A percentile compares a stretch with the other conserved stretches of the same genome.
These are phyloP conservation scores for Coelastrella sp. DNA, from an alignment of 139 green algal species.

Conservation along the genomic window DNA sequence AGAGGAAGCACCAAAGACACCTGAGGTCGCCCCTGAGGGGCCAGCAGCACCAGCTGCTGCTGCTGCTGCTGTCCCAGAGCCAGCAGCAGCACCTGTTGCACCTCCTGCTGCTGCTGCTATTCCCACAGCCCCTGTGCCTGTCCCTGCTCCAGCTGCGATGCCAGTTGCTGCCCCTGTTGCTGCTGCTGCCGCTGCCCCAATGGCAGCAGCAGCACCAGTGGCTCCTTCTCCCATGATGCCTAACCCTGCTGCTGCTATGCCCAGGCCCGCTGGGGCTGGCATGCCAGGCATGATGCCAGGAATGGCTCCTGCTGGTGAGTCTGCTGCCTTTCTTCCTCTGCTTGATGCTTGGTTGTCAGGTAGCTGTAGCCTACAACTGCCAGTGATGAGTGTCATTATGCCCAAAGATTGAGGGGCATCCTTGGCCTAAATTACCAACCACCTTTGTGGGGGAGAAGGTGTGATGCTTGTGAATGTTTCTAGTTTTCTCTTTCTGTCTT, in stretches of 20 bases:
- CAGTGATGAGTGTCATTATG: too few relatives aligned
- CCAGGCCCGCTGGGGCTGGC: not conserved
- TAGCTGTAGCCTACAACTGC: too few relatives aligned
- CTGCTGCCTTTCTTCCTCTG: not conserved
- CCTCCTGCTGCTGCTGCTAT: not conserved
- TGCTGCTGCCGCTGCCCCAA: not conserved
- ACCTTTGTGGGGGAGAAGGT: too few relatives aligned
- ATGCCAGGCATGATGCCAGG: slow-evolving; percentile 9
- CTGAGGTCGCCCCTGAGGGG: too few relatives aligned
- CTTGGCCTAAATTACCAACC: too few relatives aligned
- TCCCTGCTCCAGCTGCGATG: not conserved
- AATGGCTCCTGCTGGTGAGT: not conserved
- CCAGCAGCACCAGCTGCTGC: not conserved
- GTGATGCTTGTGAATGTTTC: too few relatives aligned
- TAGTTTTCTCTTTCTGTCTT: too few relatives aligned
- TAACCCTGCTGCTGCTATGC: not conserved
- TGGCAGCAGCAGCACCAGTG: not conserved
- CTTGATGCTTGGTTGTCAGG: too few relatives aligned
- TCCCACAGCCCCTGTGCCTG: not conserved
- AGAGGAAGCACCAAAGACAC: not conserved
- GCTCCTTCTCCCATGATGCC: not conserved
- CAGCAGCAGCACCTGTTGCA: not conserved
- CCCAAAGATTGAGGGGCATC: too few relatives aligned
- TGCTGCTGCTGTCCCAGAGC: not conserved
- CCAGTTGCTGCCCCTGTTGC: not conserved